Base-by-base conservation (phyloP, 2,329 filamentous ascomycete genomes). In the Penicillium griseofulvum region DNA sequence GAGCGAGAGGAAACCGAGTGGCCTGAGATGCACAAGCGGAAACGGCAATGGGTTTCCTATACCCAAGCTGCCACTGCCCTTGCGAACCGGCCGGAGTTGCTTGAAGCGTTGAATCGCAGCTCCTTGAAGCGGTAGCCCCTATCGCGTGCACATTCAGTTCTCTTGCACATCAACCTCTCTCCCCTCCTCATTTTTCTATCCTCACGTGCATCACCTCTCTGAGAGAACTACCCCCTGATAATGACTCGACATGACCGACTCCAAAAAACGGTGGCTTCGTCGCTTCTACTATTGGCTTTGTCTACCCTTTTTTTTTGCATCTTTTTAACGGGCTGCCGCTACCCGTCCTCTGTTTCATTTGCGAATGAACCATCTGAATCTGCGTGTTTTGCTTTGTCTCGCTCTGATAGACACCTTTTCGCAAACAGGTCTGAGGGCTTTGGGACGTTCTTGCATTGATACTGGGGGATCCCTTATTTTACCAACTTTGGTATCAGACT, bases 11-110 rank as follows among this genome's bases (percentile, higher is more conserved):
- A 94, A 74, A 79, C 81, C 16, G 85, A 92, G 55, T 99, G 94
- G 94, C 94, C 94, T 1, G 94, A 99, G 79, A 88, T 84, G 78
- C 86, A 96, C 75, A 97, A 97, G 81, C 84, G 94, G 68, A 87
- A 87, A 72, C 86, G 94, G 57, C 85, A 88, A 72, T 99, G 94
- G 94, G 91, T 96, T 74, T 87, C 86, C 49, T 97, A 90, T 72
- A 77, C 82, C 48, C 85, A 95, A 73, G 94, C 94, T n/a, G 85
- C 84, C 61, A 85, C 89, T 63, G 86, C 87, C 46, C 79, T 99
- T 67, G 82, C 85, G 63, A 83, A 84, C 58, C 84, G 94, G 54
- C 93, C 93, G 2, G 94, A 97, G 80, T 80, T 99, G 56, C 79
- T 93, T 61, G 90, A 96, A 72, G 94, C 94, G 29, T 80, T 99